Percentiles rank a stretch among this genome's conserved stretches.
These are phyloP conservation scores for Sutorius eximius DNA, from an alignment of 1,284 basidiomycete species.

Conservation along the genomic window DNA sequence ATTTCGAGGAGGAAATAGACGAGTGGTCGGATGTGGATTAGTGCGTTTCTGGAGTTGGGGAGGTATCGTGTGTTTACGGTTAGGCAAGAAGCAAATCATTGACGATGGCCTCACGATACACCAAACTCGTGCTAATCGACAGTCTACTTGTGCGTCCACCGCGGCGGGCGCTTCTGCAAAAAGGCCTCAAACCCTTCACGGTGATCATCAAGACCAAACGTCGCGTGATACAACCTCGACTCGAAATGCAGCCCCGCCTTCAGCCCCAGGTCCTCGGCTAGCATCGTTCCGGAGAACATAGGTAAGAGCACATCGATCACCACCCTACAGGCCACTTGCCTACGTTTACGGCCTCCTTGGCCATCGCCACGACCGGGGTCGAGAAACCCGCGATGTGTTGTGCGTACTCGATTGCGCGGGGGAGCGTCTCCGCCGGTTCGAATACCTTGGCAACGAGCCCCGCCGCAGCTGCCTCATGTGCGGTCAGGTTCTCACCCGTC, in stretches of 20 bases:
- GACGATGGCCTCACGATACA: not conserved
- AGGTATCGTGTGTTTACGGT: not conserved
- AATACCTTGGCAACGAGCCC: slow-evolving; percentile 37
- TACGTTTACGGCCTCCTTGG: slow-evolving; percentile 67
- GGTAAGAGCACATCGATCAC: too few relatives aligned
- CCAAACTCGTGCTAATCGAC: not conserved
- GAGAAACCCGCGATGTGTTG: slow-evolving; percentile 33
- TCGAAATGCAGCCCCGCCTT: slow-evolving; percentile 60
- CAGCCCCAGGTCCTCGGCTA: slow-evolving; percentile 60
- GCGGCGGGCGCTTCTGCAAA: slow-evolving; percentile 58
- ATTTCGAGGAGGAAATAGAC: slow-evolving; percentile 18
- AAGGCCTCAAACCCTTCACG: slow-evolving; percentile 68
- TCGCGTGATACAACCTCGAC: slow-evolving; percentile 61
- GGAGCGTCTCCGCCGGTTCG: slow-evolving; percentile 27
- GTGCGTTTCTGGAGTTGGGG: not conserved
- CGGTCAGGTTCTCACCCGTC: slow-evolving; percentile 55
- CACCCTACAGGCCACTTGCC: slow-evolving; percentile 42
- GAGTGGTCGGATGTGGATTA: slow-evolving; percentile 20
- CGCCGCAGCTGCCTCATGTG: slow-evolving; percentile 50
- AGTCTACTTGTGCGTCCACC: slow-evolving; percentile 28
- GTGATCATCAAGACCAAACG: slow-evolving; percentile 68
- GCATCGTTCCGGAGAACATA: too few relatives aligned
- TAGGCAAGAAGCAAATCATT: not conserved
- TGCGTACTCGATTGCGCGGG: slow-evolving; percentile 31
- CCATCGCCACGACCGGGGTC: slow-evolving; percentile 36